phyloP scores from a whole-genome alignment of 805 yeast genomes.

The Spencermartinsiella europaea region DNA sequence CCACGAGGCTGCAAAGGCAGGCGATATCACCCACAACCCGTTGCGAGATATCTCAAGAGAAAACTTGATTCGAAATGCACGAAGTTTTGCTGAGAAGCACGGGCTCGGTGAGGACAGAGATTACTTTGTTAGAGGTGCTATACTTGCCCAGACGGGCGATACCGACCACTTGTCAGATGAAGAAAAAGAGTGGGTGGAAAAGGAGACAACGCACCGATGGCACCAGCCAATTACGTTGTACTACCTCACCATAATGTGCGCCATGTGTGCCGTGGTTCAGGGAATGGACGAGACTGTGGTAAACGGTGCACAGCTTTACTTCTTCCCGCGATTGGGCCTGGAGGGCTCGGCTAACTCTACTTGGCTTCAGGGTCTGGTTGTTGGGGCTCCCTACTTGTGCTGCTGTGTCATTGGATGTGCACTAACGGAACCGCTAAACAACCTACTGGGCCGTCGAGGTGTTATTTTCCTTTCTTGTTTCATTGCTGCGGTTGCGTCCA shows the following conservation, averaged over 20 bases:
- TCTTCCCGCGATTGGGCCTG: conserved; percentile 21
- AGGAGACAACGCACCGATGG: conserved; percentile 46
- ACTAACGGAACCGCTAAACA: conserved; percentile 49
- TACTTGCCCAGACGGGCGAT: conserved; percentile 48
- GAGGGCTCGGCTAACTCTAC: conserved; percentile 7
- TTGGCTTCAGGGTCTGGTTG: conserved; percentile 54
- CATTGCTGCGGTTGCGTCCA: conserved; percentile 53
- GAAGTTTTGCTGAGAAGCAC: conserved; percentile 22
- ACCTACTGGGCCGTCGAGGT: conserved; percentile 52
- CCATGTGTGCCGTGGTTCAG: conserved; percentile 64
- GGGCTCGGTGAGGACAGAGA: conserved; percentile 28
- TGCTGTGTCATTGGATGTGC: conserved; percentile 54
- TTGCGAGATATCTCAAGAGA: conserved; percentile 17
- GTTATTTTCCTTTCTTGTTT: conserved; percentile 53
- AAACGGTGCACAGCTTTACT: conserved; percentile 58
- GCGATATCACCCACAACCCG: conserved; percentile 23
- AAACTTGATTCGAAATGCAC: conserved; percentile 18
- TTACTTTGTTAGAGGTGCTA: conserved; percentile 43
- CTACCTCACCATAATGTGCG: conserved; percentile 51
- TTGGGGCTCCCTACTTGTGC: conserved; percentile 62
- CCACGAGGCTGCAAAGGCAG: conserved; percentile 16
- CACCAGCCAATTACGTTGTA: conserved; percentile 38
- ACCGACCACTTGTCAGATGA: conserved; percentile 33
- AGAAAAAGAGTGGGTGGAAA: conserved; percentile 34
- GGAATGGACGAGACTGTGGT: conserved; percentile 73